Base-by-base conservation (phyloP, 768 basidiomycete species). In the Cytidiella melzeri region DNA sequence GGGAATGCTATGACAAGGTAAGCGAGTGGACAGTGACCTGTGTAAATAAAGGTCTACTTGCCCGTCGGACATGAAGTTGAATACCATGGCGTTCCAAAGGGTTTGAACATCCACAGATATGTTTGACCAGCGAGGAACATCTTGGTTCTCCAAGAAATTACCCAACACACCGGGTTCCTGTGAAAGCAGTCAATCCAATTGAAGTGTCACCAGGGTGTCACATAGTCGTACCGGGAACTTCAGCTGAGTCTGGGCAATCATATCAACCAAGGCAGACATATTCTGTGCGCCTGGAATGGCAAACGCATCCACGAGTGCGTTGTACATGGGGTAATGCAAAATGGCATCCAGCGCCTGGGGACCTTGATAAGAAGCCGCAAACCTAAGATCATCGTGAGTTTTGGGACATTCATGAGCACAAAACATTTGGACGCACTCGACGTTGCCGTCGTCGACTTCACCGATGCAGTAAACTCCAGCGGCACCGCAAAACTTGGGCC, bases 391-490 rank as follows among this genome's bases (percentile, higher is more conserved):
- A 19, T 51, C 34, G 19, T 41, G 15, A 43, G 36, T 21, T 19
- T 69, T 67, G 53, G 55, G 52, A 41, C 28, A 23, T 26, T 20
- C 43, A 20, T 19, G 20, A 4, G 11, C 59, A 57, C 26, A 69
- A 59, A 48, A 26, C 23, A 39, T 23, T 28, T 18, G 18, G 19
- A 28, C 62, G 30, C 60, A 84, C 83, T 71, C 65, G 41, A 80
- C 64, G 44, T 81, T 69, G 45, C 69, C 61, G 40, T 74, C 75
- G 51, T 79, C 80, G 41, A 93, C 84, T 67, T 92, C 90, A 36
- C 92, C 92, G 47, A 92, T 84, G 59, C 87, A 92, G 68, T 86
- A 92, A 9, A 92, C 84, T 11, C 83, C 87, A 0, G 88, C 86
- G n/a, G 77, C 79, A 40, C 64, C 68, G 57, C 81, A 82, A 60